Conservation (phyloP, 352 stramenopile species). For the Pythium apleroticum region DNA sequence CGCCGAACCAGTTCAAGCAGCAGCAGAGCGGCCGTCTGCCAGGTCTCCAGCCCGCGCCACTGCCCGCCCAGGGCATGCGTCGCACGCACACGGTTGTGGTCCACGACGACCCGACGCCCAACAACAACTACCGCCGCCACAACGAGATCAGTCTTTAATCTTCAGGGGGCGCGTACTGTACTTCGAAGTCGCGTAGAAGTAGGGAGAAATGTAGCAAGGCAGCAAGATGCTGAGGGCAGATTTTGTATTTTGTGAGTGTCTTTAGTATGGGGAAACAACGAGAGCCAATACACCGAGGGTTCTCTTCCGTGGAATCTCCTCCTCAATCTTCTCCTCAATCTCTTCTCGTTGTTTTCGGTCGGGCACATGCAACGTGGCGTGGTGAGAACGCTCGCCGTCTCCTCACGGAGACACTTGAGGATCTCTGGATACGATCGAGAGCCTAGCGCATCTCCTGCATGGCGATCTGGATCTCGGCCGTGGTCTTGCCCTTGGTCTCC, state of each 20-base stretch:
- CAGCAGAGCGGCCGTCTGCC: conserved; percentile 9
- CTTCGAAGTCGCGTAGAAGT: not conserved
- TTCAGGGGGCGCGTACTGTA: too few species aligned
- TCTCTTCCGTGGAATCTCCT: not conserved
- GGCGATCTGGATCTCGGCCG: conserved; percentile 39
- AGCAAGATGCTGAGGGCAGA: conserved; percentile 1
- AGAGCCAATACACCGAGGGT: not conserved
- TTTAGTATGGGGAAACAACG: not conserved
- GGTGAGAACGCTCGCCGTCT: not conserved
- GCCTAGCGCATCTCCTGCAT: conserved; percentile 33
- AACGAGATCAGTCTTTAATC: conserved; percentile 29
- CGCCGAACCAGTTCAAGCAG: conserved; percentile 18
- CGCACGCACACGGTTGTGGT: conserved; percentile 27
- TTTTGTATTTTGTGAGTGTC: conserved; percentile 8
- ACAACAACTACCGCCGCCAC: conserved; percentile 25
- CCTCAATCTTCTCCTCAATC: not conserved
- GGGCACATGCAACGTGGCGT: not conserved
- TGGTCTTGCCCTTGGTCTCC: conserved; percentile 76
- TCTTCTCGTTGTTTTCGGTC: not conserved
- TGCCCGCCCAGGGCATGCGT: conserved; percentile 20
- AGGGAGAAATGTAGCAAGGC: not conserved
- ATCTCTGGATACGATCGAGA: not conserved
- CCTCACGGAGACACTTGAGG: too few species aligned
- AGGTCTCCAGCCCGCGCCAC: conserved; percentile 17
- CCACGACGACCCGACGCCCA: conserved; percentile 25